These are phyloP conservation scores for Cordyceps pruinosa DNA, from an alignment of 2,329 filamentous ascomycete species.

Conservation along the genomic window DNA sequence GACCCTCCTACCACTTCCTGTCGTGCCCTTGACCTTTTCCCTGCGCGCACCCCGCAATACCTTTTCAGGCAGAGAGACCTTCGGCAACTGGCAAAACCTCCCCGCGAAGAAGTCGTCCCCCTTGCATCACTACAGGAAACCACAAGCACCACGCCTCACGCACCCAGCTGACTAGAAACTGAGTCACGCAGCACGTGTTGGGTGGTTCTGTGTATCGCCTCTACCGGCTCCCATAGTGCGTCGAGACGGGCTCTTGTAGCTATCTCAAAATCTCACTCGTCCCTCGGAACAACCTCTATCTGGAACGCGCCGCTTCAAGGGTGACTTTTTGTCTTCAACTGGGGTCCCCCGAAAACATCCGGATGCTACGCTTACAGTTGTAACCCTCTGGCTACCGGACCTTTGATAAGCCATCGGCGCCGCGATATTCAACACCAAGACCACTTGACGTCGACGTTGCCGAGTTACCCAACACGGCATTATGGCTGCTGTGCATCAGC, in stretches of 20 bases:
- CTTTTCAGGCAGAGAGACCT: too few species aligned
- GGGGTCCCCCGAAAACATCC: background rate
- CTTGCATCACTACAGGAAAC: background rate
- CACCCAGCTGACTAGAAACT: background rate
- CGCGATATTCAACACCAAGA: background rate
- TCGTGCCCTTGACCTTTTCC: background rate
- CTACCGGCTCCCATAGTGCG: background rate
- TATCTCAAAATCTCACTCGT: background rate
- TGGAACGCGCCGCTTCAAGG: background rate
- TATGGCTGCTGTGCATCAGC: conserved; percentile 35
- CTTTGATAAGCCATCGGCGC: background rate
- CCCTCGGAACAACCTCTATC: background rate
- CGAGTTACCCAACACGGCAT: background rate
- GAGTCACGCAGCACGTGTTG: background rate
- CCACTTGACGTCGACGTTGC: background rate
- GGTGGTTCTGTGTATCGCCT: background rate
- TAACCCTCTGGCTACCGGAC: background rate
- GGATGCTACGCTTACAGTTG: background rate
- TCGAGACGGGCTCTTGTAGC: background rate
- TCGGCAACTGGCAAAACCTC: background rate
- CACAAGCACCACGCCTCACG: background rate
- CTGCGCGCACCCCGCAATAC: too few species aligned
- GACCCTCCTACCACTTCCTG: background rate
- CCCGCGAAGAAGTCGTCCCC: background rate
- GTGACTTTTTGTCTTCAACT: background rate